Percentiles rank a stretch among this genome's conserved stretches.
Conservation (phyloP, 78 protist species). For the Chrysochromulina parva region DNA sequence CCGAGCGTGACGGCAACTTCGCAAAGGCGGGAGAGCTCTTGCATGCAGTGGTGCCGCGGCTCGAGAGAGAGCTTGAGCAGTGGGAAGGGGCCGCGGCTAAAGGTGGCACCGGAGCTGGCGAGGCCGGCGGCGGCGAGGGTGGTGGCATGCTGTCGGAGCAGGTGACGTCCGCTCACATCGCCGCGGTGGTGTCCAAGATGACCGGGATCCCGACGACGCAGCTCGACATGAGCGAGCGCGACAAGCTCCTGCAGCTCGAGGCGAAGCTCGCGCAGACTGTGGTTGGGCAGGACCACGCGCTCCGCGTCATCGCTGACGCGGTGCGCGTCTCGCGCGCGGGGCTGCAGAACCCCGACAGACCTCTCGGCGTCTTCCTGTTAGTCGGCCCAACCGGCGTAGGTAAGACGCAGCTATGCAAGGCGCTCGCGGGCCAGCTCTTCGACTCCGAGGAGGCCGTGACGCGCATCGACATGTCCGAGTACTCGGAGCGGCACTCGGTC, state of each 20-base stretch:
- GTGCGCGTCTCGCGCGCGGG: slow-evolving; percentile 71
- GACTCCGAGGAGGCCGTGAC: slow-evolving; percentile 78
- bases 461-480: slow-evolving; percentile 67
- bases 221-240: slow-evolving; percentile 42
- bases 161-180: slow-evolving; percentile 35
- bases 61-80: slow-evolving; percentile 23
- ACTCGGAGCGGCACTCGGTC: slow-evolving; percentile 52
- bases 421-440: slow-evolving; percentile 80
- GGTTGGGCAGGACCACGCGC: slow-evolving; percentile 59
- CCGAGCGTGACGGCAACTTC: slow-evolving; percentile 45
- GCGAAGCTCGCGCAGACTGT: background rate
- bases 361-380: slow-evolving; percentile 62
- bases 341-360: slow-evolving; percentile 33
- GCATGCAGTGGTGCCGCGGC: slow-evolving; percentile 29
- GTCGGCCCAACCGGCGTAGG: slow-evolving; percentile 77
- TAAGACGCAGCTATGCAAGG: slow-evolving; percentile 71
- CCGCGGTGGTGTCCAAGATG: slow-evolving; percentile 50
- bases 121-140: background rate
- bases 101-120: too few relatives aligned
- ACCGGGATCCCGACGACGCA: slow-evolving; percentile 39
- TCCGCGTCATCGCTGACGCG: slow-evolving; percentile 46
- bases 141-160: background rate
- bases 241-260: slow-evolving; percentile 55
- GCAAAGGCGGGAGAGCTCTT: slow-evolving; percentile 29
- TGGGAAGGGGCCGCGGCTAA: background rate